These are phyloP conservation scores for Stylosanthes scabra DNA, from an alignment of 331 rosid species.

Conservation along the genomic window DNA sequence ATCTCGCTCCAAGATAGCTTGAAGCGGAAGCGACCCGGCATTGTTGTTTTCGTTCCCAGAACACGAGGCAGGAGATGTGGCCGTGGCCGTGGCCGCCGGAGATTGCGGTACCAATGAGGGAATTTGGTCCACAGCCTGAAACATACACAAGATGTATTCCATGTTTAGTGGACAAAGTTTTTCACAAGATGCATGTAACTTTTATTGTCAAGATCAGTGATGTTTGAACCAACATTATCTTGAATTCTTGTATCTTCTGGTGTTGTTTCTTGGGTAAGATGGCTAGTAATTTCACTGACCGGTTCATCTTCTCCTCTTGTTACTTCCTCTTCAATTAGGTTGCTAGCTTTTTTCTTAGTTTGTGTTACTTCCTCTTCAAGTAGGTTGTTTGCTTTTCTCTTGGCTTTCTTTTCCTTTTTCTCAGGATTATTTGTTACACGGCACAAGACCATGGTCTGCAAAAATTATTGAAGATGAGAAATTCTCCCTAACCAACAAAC, in stretches of 20 bases:
- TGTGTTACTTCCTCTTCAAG: no score
- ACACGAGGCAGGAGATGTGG: no score
- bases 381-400: no score
- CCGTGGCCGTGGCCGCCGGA: no score
- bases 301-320: conserved; percentile 31
- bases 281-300: background rate
- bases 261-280: background rate
- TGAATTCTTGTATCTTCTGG: background rate
- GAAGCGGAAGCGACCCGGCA: background rate
- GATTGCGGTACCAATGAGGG: no score
- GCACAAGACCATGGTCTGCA: conserved; percentile 43
- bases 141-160: conserved; percentile 23
- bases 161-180: background rate
- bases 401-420: background rate
- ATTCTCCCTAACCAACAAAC: no score
- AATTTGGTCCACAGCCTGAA: conserved; percentile 2
- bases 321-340: background rate
- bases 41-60: no score
- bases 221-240: conserved; percentile 47
- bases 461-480: no score
- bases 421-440: conserved; percentile 40
- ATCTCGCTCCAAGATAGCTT: conserved; percentile 12
- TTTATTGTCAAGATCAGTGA: background rate
- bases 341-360: no score
- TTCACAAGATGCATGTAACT: background rate